Evolutionary conservation across 2,329 filamentous ascomycete genomes (phyloP).

Genomic region (Colletotrichum musicola): DNA sequence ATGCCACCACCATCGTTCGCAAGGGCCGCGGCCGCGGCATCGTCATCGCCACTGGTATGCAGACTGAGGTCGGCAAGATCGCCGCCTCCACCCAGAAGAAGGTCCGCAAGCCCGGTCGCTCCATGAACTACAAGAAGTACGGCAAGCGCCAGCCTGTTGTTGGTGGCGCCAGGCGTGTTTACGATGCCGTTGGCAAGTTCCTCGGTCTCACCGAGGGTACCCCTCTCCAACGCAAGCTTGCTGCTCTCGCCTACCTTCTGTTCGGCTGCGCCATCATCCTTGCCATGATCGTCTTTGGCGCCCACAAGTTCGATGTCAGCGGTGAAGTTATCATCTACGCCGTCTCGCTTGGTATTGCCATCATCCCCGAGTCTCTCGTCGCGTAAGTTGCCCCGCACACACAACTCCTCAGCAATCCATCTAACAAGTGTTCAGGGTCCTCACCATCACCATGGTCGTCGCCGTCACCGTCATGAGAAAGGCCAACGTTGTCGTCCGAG

Average conservation of each 20-base stretch:
- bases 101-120: conserved; percentile 67
- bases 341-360: conserved; percentile 70
- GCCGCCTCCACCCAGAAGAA: conserved; percentile 67
- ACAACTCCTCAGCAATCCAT: neutral
- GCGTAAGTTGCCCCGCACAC: conserved; percentile 56
- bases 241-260: conserved; percentile 81
- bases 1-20: conserved; percentile 79
- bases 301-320: conserved; percentile 64
- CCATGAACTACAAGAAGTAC: conserved; percentile 67
- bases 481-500: conserved; percentile 73
- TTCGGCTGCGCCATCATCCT: conserved; percentile 76
- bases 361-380: conserved; percentile 75
- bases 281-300: conserved; percentile 69
- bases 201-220: conserved; percentile 76
- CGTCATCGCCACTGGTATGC: conserved; percentile 79
- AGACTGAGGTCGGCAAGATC: conserved; percentile 78
- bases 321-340: conserved; percentile 70
- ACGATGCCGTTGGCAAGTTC: conserved; percentile 67
- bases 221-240: conserved; percentile 82
- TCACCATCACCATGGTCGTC: conserved; percentile 79
- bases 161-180: conserved; percentile 60
- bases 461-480: conserved; percentile 75
- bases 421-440: conserved; percentile 56
- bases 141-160: conserved; percentile 63
- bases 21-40: conserved; percentile 81